A percentile compares a stretch with the other conserved stretches of the same genome.
These are phyloP conservation scores for Diplodia scrobiculata DNA, from an alignment of 2,329 filamentous ascomycete genomes.

Conservation along the genomic window DNA sequence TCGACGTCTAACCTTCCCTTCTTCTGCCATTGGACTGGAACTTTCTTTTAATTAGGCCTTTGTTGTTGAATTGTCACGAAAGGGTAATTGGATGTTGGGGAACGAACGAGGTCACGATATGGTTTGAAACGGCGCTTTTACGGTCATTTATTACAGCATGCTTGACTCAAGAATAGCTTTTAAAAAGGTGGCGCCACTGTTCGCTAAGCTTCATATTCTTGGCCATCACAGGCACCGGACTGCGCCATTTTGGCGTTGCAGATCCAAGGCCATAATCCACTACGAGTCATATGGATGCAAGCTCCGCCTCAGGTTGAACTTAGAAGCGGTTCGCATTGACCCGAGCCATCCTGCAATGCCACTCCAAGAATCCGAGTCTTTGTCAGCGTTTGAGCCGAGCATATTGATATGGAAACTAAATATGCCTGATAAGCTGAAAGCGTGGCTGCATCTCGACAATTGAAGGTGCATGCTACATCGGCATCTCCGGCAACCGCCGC, in stretches of 20 bases:
- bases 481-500: constrained; percentile 10
- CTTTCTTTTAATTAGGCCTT: not conserved
- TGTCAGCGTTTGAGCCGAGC: not conserved
- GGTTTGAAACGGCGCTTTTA: not conserved
- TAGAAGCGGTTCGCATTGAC: not conserved
- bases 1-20: constrained; percentile 42
- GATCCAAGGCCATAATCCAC: not conserved
- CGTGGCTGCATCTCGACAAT: not conserved
- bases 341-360: not conserved
- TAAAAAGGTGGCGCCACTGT: not conserved
- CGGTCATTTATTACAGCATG: not conserved
- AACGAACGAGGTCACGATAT: constrained; percentile 6
- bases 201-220: not conserved
- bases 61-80: not conserved
- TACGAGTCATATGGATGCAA: constrained; percentile 1
- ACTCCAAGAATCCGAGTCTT: not conserved
- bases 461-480: not conserved
- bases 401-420: not conserved
- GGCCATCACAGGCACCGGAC: not conserved
- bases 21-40: not conserved
- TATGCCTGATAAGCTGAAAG: not conserved
- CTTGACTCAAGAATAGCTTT: not conserved
- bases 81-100: not conserved
- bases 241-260: not conserved
- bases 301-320: not conserved